Base-by-base conservation (phyloP, 257 asterid genomes). In the Thymus quinquecostatus region DNA sequence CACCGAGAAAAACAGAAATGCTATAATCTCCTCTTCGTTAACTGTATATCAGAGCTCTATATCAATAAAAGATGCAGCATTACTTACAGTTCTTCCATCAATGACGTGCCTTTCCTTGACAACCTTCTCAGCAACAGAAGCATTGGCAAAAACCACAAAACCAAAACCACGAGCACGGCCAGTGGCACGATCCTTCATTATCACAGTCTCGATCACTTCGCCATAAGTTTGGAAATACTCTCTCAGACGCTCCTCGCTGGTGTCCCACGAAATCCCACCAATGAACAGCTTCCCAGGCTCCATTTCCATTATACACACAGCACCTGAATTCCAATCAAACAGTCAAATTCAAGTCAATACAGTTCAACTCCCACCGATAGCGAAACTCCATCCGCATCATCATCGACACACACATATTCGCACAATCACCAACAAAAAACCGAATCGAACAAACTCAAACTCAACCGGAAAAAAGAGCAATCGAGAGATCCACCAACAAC, bases 181-280 rank as follows among this genome's bases (percentile, higher is more conserved):
- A 6, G 97, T 92, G 30, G 82, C 79, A 67, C 98, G 92, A 87
- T 92, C 98, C 68, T 86, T 92, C 97, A 92, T 88, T 72, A 92
- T 88, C 80, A 92, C 92, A 33, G 94, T 95, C 72, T 92, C 97
- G 10, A 83, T 82, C 11, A 92, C 95, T 64, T 92, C 96, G 48
- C 98, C 98, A 77, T 83, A 92, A 50, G 84, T 58, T 74, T 83
- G 82, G 75, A 92, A 92, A 88, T 90, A 92, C 80, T 86, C 92
- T 30, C 81, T 83, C 55, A 92, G 77, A 7, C 95, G 95, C 75
- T 90, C 96, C 71, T 92, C 98, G 71, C 84, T 87, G 6, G 98
- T 92, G 82, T 92, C 98, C 98, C 98, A 92, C 1, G 98, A 92
- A 74, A 92, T 92, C 82, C 98, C 98, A 75, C 98, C 98, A 72